A percentile compares a stretch with the other conserved stretches of the same genome.
Conservation (phyloP, 371 early-diverging fungal species). For the Coemansia sp. region DNA sequence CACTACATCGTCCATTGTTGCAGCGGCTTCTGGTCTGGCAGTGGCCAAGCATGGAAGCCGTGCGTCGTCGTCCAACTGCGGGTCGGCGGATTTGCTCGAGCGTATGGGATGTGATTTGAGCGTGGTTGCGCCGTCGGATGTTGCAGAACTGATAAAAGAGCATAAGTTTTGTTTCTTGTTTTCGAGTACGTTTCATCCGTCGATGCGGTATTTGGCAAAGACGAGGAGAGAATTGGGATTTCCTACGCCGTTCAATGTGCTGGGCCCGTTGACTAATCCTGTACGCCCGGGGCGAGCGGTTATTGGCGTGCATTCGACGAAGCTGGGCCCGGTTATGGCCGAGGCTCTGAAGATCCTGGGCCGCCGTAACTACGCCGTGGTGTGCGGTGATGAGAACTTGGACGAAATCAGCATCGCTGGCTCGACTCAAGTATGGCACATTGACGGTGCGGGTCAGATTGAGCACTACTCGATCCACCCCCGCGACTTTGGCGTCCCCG, state of each 20-base stretch:
- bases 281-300: constrained; percentile 78
- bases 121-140: constrained; percentile 65
- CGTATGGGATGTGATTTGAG: constrained; percentile 74
- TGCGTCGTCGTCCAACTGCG: constrained; percentile 88
- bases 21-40: constrained; percentile 87
- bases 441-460: constrained; percentile 59
- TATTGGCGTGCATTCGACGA: constrained; percentile 84
- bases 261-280: constrained; percentile 93
- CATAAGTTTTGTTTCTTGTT: constrained; percentile 90
- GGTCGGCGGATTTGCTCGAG: constrained; percentile 93
- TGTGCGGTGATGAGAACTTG: constrained; percentile 49
- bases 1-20: constrained; percentile 88
- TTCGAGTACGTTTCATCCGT: constrained; percentile 89
- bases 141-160: constrained; percentile 62
- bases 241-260: constrained; percentile 91
- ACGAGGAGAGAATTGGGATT: constrained; percentile 85
- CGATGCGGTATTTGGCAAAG: constrained; percentile 81
- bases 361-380: constrained; percentile 67
- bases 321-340: constrained; percentile 81
- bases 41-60: constrained; percentile 97
- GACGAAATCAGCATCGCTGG: constrained; percentile 53
- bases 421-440: constrained; percentile 51
- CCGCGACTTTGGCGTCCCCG: constrained; percentile 79
- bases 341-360: constrained; percentile 79
- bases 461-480: constrained; percentile 70